Evolutionary conservation across 805 yeast genomes (phyloP), one percentile per base, ranked within the genome.

Genomic region (Kodamaea kaohsiungensis): DNA sequence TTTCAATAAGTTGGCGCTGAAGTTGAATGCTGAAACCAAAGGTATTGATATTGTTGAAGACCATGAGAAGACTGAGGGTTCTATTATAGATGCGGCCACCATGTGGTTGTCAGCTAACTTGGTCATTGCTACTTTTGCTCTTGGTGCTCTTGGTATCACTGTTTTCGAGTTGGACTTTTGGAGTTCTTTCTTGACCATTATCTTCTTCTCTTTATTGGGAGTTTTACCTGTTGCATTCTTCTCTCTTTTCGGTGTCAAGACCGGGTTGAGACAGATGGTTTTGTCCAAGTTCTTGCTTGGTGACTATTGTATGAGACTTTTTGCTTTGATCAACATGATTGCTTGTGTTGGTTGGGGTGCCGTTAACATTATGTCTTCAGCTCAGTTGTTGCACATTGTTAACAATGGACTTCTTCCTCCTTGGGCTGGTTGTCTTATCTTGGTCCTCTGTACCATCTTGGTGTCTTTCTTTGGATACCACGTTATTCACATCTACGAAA

Each of bases 271-370:
- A 72, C 97, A 92, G 70, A 87, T 91, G 89, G 80, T 89, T 39
- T 65, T 91, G 54, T 84, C 96, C 9, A 81, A 93, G 61, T 91
- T 78, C 71, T 79, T 91, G 62, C 79, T 86, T 58, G 98, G 98
- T 59, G 84, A 87, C 70, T 67, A 76, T 33, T 86, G 88, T 47
- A 86, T 88, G 72, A 82, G 96, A 68, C 78, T 91, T 54, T 87
- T 90, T 65, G 86, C 96, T 8, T 69, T 87, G 46, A 77, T 92
- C 67, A 91, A 91, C 67, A 81, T 85, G 64, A 70, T 92, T 58
- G 92, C 96, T 25, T 89, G 96, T 81, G 83, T 91, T 53, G 97
- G 98, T 63, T 92, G 98, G 98, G 89, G 95, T 71, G 90, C 96
- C 8, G 93, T 91, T 48, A 92, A 92, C 72, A 89, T 89, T 57